phyloP scores from a whole-genome alignment of 768 basidiomycete species.

The Imleria badia region DNA sequence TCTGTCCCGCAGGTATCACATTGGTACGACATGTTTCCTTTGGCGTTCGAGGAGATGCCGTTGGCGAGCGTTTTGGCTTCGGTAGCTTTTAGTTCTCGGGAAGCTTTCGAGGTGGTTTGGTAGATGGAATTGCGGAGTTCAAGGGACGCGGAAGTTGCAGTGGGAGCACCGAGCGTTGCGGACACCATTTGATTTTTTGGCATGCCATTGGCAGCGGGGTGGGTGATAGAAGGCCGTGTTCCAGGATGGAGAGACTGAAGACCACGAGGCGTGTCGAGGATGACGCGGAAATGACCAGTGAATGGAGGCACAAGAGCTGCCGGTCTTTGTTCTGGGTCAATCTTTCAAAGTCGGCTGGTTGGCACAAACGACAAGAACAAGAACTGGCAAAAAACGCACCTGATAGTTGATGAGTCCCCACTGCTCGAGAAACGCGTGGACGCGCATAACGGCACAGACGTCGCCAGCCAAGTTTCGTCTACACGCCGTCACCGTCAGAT shows the following conservation, averaged over 20 bases:
- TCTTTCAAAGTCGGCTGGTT: slow-evolving; percentile 47
- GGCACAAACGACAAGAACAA: background rate
- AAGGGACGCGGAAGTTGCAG: slow-evolving; percentile 61
- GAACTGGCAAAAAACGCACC: slow-evolving; percentile 43
- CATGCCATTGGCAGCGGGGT: slow-evolving; percentile 49
- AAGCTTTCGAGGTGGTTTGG: slow-evolving; percentile 83
- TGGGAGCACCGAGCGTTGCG: slow-evolving; percentile 5
- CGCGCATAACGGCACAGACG: slow-evolving; percentile 98
- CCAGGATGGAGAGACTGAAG: slow-evolving; percentile 91
- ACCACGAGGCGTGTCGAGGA: slow-evolving; percentile 95
- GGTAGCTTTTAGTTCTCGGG: slow-evolving; percentile 60
- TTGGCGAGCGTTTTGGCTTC: slow-evolving; percentile 70
- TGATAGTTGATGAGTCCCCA: slow-evolving; percentile 99
- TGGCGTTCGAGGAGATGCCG: slow-evolving; percentile 45
- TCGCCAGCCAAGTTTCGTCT: slow-evolving; percentile 95
- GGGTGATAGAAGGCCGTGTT: slow-evolving; percentile 53
- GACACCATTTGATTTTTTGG: slow-evolving; percentile 35
- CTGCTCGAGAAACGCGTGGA: slow-evolving; percentile 97
- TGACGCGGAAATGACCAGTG: slow-evolving; percentile 97
- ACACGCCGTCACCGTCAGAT: slow-evolving; percentile 96
- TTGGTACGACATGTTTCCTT: slow-evolving; percentile 56
- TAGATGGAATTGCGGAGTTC: slow-evolving; percentile 88
- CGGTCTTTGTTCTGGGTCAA: slow-evolving; percentile 95
- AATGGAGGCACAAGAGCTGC: slow-evolving; percentile 95
- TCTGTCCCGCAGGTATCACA: slow-evolving; percentile 97